Evolutionary conservation across 192 early-diverging fungal species (phyloP), one percentile per base, ranked within the genome.

Genomic region (Backusella mclennaniae): DNA sequence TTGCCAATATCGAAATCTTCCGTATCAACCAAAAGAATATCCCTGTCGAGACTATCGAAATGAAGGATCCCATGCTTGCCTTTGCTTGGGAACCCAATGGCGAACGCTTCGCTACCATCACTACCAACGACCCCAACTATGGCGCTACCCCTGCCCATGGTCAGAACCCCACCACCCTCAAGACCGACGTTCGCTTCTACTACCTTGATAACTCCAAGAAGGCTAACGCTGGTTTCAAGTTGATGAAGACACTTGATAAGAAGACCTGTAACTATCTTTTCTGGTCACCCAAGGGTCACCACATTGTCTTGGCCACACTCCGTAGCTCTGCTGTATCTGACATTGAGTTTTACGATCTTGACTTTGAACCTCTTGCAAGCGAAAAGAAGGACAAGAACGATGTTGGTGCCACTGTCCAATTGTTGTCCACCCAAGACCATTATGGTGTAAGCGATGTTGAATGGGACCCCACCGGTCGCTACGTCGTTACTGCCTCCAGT

Each of bases 391-490:
- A 80, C 38, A 91, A 90, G 83, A 84, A 80, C 56, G 86, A 86
- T 73, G 71, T 79, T n/a, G 75, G 82, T 74, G 84, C 85, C 9
- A 81, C 87, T 71, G 81, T 94, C 68, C 84, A 92, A 66, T 76
- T 93, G 70, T 84, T 98, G 83, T 85, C 85, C 46, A 84, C 89
- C 4, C 90, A 89, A 46, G 97, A 98, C 84, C 98, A 98, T 84
- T 98, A 96, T 86, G 93, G 93, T 84, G 90, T 95, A 53, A 96
- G 96, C 23, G 96, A 98, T 76, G 89, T 98, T 69, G 96, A 98
- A 82, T 99, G 98, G 98, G 98, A 99, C 80, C 97, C 98, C 8
- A 98, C 95, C 33, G 98, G 98, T 76, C 94, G 98, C 70, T 99
- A 90, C 79, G 92, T 98, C n/a, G 84, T 93, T 9, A 90, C 92